Conservation (phyloP, 75 land plant species). For the Picea glauca region DNA sequence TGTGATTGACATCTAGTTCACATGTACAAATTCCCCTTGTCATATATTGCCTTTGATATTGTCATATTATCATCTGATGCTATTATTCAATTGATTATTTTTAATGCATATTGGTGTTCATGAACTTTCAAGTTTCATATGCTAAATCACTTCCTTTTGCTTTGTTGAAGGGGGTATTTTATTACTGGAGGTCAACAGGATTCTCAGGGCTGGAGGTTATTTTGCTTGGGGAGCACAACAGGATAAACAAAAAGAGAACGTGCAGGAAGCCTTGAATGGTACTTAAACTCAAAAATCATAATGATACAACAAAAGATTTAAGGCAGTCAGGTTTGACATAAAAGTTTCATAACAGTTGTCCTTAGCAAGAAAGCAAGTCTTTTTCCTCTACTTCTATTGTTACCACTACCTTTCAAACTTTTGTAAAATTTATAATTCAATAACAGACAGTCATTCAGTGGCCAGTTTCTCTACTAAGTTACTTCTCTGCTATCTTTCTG, state of each 20-base stretch:
- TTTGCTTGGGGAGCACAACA: slow-evolving; percentile 46
- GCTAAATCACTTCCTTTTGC: background rate
- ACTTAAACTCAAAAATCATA: background rate
- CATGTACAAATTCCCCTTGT: no score
- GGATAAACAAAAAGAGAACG: slow-evolving; percentile 22
- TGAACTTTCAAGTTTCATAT: background rate
- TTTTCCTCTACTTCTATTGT: background rate
- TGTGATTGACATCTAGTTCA: no score
- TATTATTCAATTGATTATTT: no score
- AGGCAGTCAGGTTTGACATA: background rate
- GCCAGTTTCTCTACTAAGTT: background rate
- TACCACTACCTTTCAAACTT: background rate
- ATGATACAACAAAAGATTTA: background rate
- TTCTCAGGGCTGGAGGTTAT: slow-evolving; percentile 37
- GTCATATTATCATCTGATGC: no score
- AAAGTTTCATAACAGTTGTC: background rate
- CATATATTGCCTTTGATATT: no score
- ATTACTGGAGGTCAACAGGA: slow-evolving; percentile 32
- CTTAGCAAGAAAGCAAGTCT: background rate
- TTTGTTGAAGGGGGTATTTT: slow-evolving; percentile 27
- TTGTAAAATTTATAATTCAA: no score
- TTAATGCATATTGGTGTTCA: background rate
- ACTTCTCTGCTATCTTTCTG: background rate
- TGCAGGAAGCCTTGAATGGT: slow-evolving; percentile 28
- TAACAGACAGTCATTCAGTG: no score